These are phyloP conservation scores for Mycena haematopus DNA, from an alignment of 768 basidiomycete species.

Conservation along the genomic window DNA sequence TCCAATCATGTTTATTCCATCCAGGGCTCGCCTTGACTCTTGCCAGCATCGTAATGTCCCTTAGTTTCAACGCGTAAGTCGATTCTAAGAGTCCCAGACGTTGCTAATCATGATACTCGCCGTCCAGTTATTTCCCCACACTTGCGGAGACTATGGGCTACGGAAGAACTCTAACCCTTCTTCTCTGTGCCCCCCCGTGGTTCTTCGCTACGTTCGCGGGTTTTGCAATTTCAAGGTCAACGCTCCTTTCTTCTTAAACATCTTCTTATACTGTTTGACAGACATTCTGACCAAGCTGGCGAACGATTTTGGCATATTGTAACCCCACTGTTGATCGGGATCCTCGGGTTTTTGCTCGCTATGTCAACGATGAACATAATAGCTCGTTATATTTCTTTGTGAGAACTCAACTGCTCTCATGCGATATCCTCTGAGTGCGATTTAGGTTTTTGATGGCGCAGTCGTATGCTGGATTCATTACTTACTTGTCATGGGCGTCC, in stretches of 20 bases:
- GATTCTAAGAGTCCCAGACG: background rate
- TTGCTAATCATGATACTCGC: background rate
- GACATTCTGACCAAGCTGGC: conserved; percentile 72
- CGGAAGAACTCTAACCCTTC: conserved; percentile 64
- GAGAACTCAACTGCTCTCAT: conserved; percentile 30
- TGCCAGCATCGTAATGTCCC: conserved; percentile 53
- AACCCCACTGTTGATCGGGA: conserved; percentile 58
- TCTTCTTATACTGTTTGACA: conserved; percentile 31
- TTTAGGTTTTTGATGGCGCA: conserved; percentile 79
- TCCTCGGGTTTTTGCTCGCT: conserved; percentile 73
- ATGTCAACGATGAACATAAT: conserved; percentile 66
- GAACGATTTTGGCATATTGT: conserved; percentile 78
- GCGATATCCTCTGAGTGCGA: conserved; percentile 4
- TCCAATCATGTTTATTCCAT: conserved; percentile 31
- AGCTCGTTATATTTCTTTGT: conserved; percentile 72
- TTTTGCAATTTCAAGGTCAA: conserved; percentile 57
- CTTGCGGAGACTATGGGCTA: conserved; percentile 73
- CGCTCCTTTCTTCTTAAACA: background rate
- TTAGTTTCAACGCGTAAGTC: conserved; percentile 63
- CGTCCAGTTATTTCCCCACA: conserved; percentile 67
- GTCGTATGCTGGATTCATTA: conserved; percentile 74
- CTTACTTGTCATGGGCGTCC: conserved; percentile 62
- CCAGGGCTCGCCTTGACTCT: conserved; percentile 43
- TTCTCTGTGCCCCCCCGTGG: conserved; percentile 67
- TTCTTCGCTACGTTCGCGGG: conserved; percentile 64